phyloP scores from a whole-genome alignment of 371 early-diverging fungal genomes.

The Mortierella polycephala region DNA sequence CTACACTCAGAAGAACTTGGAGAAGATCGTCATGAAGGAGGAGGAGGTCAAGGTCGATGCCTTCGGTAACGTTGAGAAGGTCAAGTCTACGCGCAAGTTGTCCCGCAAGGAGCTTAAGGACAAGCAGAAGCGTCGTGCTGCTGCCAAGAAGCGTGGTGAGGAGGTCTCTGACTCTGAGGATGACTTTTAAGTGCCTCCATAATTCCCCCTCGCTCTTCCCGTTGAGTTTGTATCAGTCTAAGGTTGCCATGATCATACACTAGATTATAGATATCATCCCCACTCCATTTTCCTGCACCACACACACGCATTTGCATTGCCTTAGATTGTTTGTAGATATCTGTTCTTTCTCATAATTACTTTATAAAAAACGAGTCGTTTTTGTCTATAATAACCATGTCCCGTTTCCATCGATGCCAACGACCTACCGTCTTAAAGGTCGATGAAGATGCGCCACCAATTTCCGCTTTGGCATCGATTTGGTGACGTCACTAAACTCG shows the following conservation, averaged over 20 bases:
- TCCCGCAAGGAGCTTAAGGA: conserved; percentile 54
- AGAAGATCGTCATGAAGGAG: conserved; percentile 51
- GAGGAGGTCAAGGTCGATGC: conserved; percentile 50
- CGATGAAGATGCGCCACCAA: too few species aligned
- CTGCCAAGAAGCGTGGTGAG: conserved; percentile 53
- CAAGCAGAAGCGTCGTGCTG: conserved; percentile 52
- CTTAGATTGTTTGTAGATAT: too few species aligned
- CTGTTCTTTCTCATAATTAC: too few species aligned
- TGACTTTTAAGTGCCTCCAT: conserved; percentile 19
- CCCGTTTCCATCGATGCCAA: too few species aligned
- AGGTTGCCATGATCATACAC: conserved; percentile 6
- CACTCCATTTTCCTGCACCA: background rate
- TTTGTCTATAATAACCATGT: too few species aligned
- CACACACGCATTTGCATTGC: too few species aligned
- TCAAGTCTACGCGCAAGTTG: conserved; percentile 54
- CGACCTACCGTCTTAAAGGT: too few species aligned
- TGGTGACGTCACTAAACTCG: too few species aligned
- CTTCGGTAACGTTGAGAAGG: conserved; percentile 54
- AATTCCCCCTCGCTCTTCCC: background rate
- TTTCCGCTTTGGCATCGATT: too few species aligned
- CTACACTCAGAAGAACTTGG: conserved; percentile 37
- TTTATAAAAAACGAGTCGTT: too few species aligned
- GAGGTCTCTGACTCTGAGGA: conserved; percentile 54
- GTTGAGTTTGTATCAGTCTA: background rate
- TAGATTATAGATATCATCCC: conserved; percentile 8